Conservation (phyloP, 345 rosid genomes). For the Populus tremula region DNA sequence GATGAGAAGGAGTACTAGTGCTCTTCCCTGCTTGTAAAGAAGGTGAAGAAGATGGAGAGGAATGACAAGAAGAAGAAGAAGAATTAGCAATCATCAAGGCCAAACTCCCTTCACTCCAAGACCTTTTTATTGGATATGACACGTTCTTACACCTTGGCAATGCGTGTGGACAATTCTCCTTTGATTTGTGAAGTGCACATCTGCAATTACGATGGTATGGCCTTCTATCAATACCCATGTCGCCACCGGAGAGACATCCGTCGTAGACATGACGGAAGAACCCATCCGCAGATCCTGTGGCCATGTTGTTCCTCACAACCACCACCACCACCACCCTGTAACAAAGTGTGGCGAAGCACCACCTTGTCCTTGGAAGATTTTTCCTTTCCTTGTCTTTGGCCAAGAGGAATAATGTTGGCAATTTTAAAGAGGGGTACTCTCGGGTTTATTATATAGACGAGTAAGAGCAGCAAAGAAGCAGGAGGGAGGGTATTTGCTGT, state of each 20-base stretch:
- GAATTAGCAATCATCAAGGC: slow-evolving; percentile 17
- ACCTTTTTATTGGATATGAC: slow-evolving; percentile 51
- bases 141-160: slow-evolving; percentile 29
- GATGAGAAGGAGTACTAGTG: background rate
- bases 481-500: background rate
- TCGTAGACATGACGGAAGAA: slow-evolving; percentile 51
- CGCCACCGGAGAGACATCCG: slow-evolving; percentile 52
- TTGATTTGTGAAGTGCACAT: slow-evolving; percentile 52
- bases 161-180: slow-evolving; percentile 24
- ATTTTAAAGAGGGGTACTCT: background rate
- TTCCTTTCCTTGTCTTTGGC: background rate
- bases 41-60: slow-evolving; percentile 50
- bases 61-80: slow-evolving; percentile 10
- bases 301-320: slow-evolving; percentile 21
- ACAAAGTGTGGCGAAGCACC: background rate
- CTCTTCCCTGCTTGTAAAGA: background rate
- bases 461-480: background rate
- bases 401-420: background rate
- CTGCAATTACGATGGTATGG: slow-evolving; percentile 66
- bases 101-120: slow-evolving; percentile 69
- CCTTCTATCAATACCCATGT: slow-evolving; percentile 47
- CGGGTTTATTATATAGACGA: background rate
- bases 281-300: slow-evolving; percentile 54
- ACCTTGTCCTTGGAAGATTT: background rate
- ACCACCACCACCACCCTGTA: background rate